Base-by-base conservation (phyloP, 176 grass and related monocot genomes). In the Themeda triandra region DNA sequence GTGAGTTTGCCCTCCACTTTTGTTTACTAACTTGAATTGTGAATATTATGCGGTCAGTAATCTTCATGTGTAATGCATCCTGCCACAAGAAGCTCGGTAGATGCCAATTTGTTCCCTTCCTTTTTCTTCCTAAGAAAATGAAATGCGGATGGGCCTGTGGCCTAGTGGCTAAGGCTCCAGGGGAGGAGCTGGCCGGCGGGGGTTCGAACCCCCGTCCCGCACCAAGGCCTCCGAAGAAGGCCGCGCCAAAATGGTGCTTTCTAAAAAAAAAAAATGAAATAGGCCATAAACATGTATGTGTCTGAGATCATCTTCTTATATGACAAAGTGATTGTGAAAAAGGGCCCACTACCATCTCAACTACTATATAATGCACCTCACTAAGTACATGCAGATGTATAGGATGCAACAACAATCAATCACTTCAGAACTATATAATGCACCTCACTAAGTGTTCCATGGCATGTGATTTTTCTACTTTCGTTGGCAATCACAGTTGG, bases 1-100 rank as follows among this genome's bases (percentile, higher is more conserved):
- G 95, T 97, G 80, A 79, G 46, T 82, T 71, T 71, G 0, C 18
- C 35, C 19, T 36, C 53, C 62, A 10, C 7, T 40, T 68, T 21
- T 40, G n/a, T 40, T 37, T 58, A 10, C 5, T 7, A 32, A 36
- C 13, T 69, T 44, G 14, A 33, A 35, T 63, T 46, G 3, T 51
- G 6, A 86, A 63, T 80, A 14, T 10, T 18, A 35, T 4, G 3
- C 18, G 18, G 14, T 69, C 31, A 77, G 49, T 30, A 30, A 49
- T 76, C 19, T 33, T 17, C 24, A 21, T 36, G 66, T 6, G 30
- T 58, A 11, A 19, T 59, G 12, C 48, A 24, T 63, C 12, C 25
- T 33, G 35, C 40, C 42, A 45, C 13, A 48, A 70, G 3, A 71
- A 71, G 14, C 27, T 27, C 63, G 7, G 25, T 48, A 37, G 21